A percentile compares a stretch with the other conserved stretches of the same genome.
These are phyloP conservation scores for Eremothecium coryli DNA, from an alignment of 1,139 yeast genomes.

Conservation along the genomic window DNA sequence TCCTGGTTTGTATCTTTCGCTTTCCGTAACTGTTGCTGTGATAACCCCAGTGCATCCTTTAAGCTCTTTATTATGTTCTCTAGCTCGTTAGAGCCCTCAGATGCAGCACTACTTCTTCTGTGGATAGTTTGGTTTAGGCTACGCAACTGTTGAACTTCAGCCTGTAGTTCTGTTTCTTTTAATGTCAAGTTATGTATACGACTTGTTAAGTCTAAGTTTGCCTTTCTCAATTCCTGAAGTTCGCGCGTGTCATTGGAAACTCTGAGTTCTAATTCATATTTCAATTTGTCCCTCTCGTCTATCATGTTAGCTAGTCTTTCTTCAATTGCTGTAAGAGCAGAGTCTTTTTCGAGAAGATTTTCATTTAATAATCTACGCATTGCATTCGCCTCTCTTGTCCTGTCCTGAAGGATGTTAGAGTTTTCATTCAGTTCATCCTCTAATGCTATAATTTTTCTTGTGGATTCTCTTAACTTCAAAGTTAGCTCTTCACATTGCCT, in stretches of 20 bases:
- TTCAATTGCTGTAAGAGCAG: conserved; percentile 39
- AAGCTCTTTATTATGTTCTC: conserved; percentile 36
- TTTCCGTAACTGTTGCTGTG: conserved; percentile 46
- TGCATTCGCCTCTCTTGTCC: conserved; percentile 68
- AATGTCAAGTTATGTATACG: conserved; percentile 22
- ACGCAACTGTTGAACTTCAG: conserved; percentile 26
- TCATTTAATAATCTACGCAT: conserved; percentile 63
- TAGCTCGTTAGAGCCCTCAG: conserved; percentile 24
- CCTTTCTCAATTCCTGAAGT: conserved; percentile 27
- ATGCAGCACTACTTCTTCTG: conserved; percentile 20
- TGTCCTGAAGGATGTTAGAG: conserved; percentile 62
- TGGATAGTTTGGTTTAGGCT: conserved; percentile 20
- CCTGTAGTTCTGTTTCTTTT: conserved; percentile 33
- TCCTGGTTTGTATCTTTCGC: conserved; percentile 48
- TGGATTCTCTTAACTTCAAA: conserved; percentile 59
- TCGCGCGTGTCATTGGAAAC: conserved; percentile 39
- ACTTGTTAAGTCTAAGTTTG: conserved; percentile 27
- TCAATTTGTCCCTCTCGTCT: conserved; percentile 55
- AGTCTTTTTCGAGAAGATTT: conserved; percentile 49
- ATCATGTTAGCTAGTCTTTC: conserved; percentile 36
- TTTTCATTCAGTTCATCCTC: conserved; percentile 77
- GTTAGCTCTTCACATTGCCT: conserved; percentile 73
- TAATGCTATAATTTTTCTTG: conserved; percentile 50
- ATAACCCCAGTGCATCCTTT: conserved; percentile 43
- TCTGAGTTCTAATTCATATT: conserved; percentile 42